phyloP scores from a whole-genome alignment of 73 alveolate species.

The Tetrahymena thermophila region DNA sequence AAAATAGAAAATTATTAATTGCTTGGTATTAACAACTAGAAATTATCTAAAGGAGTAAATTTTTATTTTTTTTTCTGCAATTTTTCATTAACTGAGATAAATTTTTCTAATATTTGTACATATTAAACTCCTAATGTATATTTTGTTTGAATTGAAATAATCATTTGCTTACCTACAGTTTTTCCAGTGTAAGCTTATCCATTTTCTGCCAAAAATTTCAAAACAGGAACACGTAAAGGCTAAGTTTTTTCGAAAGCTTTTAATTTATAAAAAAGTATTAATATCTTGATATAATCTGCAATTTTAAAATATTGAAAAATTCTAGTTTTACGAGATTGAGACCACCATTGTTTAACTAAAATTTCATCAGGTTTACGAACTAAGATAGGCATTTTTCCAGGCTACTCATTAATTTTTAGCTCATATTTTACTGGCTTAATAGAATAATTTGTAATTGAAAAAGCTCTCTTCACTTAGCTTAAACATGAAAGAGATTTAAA shows the following conservation, averaged over 20 bases:
- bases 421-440: neutral
- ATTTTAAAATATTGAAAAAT: neutral
- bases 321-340: slow-evolving; percentile 1
- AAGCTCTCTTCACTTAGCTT: neutral
- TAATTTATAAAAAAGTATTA: neutral
- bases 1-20: too few species aligned
- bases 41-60: too few species aligned
- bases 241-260: neutral
- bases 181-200: neutral
- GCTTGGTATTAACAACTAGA: too few species aligned
- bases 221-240: neutral
- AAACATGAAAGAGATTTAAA: neutral
- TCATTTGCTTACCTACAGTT: neutral
- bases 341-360: neutral
- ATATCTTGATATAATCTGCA: neutral
- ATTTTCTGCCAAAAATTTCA: neutral
- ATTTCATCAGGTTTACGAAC: neutral
- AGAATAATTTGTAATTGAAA: neutral
- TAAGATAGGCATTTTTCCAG: slow-evolving; percentile 1
- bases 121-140: neutral
- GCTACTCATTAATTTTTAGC: neutral
- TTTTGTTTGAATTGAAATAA: neutral
- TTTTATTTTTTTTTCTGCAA: neutral
- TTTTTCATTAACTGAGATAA: neutral
- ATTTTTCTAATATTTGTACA: neutral